phyloP scores from a whole-genome alignment of 768 basidiomycete genomes.

The Termitomyces sp. region DNA sequence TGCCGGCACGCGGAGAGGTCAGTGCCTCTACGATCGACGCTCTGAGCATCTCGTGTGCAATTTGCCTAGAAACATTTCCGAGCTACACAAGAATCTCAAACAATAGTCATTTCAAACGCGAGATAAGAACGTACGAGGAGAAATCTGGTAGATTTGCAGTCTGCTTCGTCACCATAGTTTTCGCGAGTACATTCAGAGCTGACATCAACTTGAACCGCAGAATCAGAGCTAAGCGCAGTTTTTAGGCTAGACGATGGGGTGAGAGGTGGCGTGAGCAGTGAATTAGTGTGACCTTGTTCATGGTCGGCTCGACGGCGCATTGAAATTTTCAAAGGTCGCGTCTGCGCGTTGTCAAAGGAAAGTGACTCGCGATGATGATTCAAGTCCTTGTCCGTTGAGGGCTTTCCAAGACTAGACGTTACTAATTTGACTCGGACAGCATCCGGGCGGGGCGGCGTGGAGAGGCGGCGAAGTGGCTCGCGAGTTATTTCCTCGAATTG shows the following conservation, averaged over 20 bases:
- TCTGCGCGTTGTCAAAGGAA: slow-evolving; percentile 21
- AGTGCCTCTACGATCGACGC: slow-evolving; percentile 27
- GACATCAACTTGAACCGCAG: slow-evolving; percentile 18
- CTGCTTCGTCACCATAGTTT: slow-evolving; percentile 25
- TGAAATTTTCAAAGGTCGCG: slow-evolving; percentile 25
- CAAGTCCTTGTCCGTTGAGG: slow-evolving; percentile 1
- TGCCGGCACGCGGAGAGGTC: slow-evolving; percentile 7
- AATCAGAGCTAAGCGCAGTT: slow-evolving; percentile 36
- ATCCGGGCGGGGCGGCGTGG: slow-evolving; percentile 29
- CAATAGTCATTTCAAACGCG: background rate
- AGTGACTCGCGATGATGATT: slow-evolving; percentile 17
- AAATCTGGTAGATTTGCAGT: slow-evolving; percentile 33
- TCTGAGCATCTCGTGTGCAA: slow-evolving; percentile 26
- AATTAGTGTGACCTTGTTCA: slow-evolving; percentile 31
- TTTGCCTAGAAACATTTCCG: slow-evolving; percentile 33
- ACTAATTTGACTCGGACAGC: background rate
- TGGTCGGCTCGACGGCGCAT: slow-evolving; percentile 34
- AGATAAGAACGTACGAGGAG: slow-evolving; percentile 28
- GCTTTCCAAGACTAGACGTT: background rate
- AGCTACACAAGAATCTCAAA: slow-evolving; percentile 23
- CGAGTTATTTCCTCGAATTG: slow-evolving; percentile 28
- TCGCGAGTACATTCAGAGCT: slow-evolving; percentile 24
- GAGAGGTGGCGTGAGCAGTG: slow-evolving; percentile 64
- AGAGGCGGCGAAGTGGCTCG: slow-evolving; percentile 30
- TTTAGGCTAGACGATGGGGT: slow-evolving; percentile 62